These are phyloP conservation scores for Candida michaelii DNA, from an alignment of 805 yeast species.

Conservation along the genomic window DNA sequence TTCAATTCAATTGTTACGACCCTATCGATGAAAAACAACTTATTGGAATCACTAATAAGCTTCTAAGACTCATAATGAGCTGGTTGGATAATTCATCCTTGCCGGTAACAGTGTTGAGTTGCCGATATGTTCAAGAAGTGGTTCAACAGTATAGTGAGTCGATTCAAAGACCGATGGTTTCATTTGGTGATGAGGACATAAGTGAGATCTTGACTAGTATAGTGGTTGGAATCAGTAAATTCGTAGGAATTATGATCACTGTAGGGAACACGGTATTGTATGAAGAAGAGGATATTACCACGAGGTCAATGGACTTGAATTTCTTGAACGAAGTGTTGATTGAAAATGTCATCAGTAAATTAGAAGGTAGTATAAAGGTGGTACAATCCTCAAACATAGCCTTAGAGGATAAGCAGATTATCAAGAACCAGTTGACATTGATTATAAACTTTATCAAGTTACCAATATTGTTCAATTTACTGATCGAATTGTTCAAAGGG, in stretches of 20 bases:
- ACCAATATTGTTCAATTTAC: slow-evolving; percentile 10
- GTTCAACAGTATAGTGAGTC: slow-evolving; percentile 38
- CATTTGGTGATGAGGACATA: slow-evolving; percentile 21
- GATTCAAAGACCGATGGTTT: slow-evolving; percentile 6
- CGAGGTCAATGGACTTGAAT: slow-evolving; percentile 56
- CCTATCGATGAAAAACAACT: slow-evolving; percentile 42
- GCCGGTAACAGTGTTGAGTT: slow-evolving; percentile 75
- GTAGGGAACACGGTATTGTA: slow-evolving; percentile 60
- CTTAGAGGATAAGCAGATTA: slow-evolving; percentile 7
- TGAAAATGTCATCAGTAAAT: slow-evolving; percentile 22
- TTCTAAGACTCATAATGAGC: slow-evolving; percentile 54
- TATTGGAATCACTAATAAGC: slow-evolving; percentile 51
- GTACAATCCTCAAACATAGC: slow-evolving; percentile 14
- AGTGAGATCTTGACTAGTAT: slow-evolving; percentile 53
- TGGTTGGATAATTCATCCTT: slow-evolving; percentile 80
- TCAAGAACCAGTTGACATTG: slow-evolving; percentile 27
- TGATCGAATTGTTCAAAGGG: slow-evolving; percentile 10
- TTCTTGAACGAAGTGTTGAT: slow-evolving; percentile 26
- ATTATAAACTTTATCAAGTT: slow-evolving; percentile 25
- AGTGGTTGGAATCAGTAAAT: slow-evolving; percentile 52
- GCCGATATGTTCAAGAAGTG: slow-evolving; percentile 67
- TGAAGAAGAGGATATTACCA: slow-evolving; percentile 75
- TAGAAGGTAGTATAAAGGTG: slow-evolving; percentile 35
- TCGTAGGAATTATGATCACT: slow-evolving; percentile 47
- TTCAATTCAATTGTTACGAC: slow-evolving; percentile 43